Base-by-base conservation (phyloP, 139 green algal genomes). In the Pedinophyceae sp. region DNA sequence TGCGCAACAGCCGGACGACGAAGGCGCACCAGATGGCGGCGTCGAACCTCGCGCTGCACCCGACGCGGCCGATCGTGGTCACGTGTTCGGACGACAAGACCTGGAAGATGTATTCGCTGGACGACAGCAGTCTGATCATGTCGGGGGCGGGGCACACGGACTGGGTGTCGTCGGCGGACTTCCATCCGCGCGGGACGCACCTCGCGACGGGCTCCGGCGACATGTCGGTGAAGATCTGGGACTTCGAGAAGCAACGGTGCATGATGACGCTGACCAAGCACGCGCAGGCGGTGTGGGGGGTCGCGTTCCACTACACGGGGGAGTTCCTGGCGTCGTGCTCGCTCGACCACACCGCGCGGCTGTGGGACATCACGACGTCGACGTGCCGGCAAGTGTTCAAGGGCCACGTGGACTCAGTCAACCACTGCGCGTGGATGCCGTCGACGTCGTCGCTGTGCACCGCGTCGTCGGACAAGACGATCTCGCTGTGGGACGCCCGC, bases 331-430 rank as follows among this genome's bases (percentile, higher is more conserved):
- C 77, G 24, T 79, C 55, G 34, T 77, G 67, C 54, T 79, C 62
- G 25, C 56, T 93, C 43, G 83, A 93, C 67, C 77, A 87, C 66
- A 78, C 62, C 38, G 72, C 80, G 17, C 82, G 84, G 52, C 49
- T 86, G 49, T 86, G 74, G 74, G 78, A 86, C 43, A 50, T 83
- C 20, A 46, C 22, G 2, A 58, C 56, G 0, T 69, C 52, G 27
- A 76, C 70, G 46, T 81, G 69, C 60, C 67, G 67, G 43, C 72
- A 76, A 26, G 71, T 73, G 34, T 30, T 41, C 56, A 50, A 82
- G 22, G 83, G 83, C n/a, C 83, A 93, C 60, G 79, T 84, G 22
- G 83, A 91, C 65, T 74, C 52, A 13, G 81, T 93, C n/a, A 91
- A 93, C 60, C 69, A 82, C n/a, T 66, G 85, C 30, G 43, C 39